These are phyloP conservation scores for Ogataea populi-albae DNA, from an alignment of 805 yeast species.

Conservation along the genomic window DNA sequence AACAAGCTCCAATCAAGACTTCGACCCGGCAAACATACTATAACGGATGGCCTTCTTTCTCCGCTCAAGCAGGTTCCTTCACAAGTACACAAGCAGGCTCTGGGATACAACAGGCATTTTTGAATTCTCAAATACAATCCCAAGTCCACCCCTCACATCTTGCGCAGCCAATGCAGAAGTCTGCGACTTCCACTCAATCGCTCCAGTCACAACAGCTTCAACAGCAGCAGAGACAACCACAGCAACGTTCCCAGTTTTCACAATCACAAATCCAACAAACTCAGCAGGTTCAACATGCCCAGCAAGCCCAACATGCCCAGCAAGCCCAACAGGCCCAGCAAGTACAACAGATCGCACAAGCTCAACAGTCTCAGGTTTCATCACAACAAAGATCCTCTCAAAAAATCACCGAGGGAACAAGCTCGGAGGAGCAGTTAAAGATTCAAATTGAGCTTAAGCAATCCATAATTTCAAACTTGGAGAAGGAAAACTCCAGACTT, in stretches of 20 bases:
- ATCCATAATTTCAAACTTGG: constrained; percentile 44
- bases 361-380: constrained; percentile 2
- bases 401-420: too few relatives aligned
- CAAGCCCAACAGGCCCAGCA: constrained; percentile 1
- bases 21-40: constrained; percentile 10
- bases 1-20: constrained; percentile 3
- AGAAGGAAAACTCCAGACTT: constrained; percentile 40
- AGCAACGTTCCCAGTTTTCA: constrained; percentile 4
- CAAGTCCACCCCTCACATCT: constrained; percentile 6
- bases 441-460: constrained; percentile 56
- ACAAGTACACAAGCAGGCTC: constrained; percentile 10
- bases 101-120: constrained; percentile 9
- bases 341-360: constrained; percentile 5
- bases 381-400: too few relatives aligned
- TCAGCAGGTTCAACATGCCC: too few relatives aligned
- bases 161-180: constrained; percentile 1
- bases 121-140: constrained; percentile 5
- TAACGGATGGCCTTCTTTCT: constrained; percentile 17
- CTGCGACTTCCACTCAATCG: not conserved
- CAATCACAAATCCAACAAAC: constrained; percentile 5
- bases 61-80: constrained; percentile 10
- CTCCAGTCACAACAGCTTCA: too few relatives aligned
- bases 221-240: constrained; percentile 9
- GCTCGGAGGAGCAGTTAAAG: constrained; percentile 39
- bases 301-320: constrained; percentile 1